Conservation (phyloP, 2,329 filamentous ascomycete species). For the Aspergillus pseudoviridinutans region DNA sequence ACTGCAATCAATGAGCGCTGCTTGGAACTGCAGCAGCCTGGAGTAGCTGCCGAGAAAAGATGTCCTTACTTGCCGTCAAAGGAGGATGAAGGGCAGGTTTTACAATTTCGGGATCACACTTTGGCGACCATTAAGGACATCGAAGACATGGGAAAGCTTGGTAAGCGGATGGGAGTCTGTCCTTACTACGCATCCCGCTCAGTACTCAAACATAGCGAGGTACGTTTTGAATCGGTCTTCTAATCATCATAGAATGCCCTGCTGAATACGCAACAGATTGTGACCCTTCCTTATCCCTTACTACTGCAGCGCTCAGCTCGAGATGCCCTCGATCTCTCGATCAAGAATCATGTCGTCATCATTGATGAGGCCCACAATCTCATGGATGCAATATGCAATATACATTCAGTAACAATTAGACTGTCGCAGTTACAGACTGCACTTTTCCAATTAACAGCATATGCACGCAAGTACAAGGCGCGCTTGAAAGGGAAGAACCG, state of each 20-base stretch:
- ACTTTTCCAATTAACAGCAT: conserved; percentile 71
- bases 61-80: conserved; percentile 77
- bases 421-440: conserved; percentile 69
- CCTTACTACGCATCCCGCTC: conserved; percentile 94
- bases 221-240: conserved; percentile 25
- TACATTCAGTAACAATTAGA: conserved; percentile 74
- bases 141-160: conserved; percentile 78
- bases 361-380: conserved; percentile 98
- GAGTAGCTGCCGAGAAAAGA: conserved; percentile 57
- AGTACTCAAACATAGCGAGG: conserved; percentile 75
- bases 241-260: not conserved
- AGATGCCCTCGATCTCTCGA: conserved; percentile 78
- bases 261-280: conserved; percentile 51
- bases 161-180: conserved; percentile 75
- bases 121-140: conserved; percentile 87
- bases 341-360: conserved; percentile 87
- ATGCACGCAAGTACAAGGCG: conserved; percentile 83
- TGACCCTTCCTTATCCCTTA: conserved; percentile 88
- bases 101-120: conserved; percentile 79
- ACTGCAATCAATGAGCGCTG: conserved; percentile 92
- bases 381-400: conserved; percentile 87
- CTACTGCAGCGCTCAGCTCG: conserved; percentile 81
- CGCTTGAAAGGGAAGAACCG: conserved; percentile 86
- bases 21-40: conserved; percentile 78
- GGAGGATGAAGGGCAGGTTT: conserved; percentile 65